These are phyloP conservation scores for Astragalus membranaceus DNA, from an alignment of 306 rosid genomes.

Conservation along the genomic window DNA sequence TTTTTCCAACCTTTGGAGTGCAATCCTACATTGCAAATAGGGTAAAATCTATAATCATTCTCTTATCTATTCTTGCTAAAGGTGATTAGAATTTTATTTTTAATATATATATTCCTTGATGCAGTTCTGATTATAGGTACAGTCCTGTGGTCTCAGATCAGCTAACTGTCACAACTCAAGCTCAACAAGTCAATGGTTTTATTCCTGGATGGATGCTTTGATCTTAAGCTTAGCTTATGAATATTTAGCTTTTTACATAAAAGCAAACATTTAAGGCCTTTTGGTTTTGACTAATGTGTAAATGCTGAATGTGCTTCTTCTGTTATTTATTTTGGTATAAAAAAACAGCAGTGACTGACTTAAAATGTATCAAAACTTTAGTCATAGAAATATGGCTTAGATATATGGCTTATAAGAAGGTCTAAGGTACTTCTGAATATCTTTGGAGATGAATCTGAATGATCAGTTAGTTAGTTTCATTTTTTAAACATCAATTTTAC, in stretches of 20 bases:
- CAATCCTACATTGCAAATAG: constrained; percentile 73
- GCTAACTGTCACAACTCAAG: constrained; percentile 51
- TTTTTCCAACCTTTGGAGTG: constrained; percentile 81
- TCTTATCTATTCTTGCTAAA: constrained; percentile 44
- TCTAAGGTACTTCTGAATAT: constrained; percentile 39
- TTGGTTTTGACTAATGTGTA: constrained; percentile 30
- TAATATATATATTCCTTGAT: not conserved
- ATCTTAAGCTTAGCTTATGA: constrained; percentile 1
- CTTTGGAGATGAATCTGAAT: constrained; percentile 6
- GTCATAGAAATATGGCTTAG: constrained; percentile 5
- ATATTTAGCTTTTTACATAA: constrained; percentile 13
- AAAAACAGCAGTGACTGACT: constrained; percentile 37
- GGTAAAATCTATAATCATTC: constrained; percentile 46
- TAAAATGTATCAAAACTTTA: constrained; percentile 14
- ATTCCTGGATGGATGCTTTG: constrained; percentile 95
- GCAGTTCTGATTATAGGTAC: constrained; percentile 49
- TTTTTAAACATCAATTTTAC: not conserved
- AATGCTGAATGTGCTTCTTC: constrained; percentile 33
- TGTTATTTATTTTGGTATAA: constrained; percentile 33
- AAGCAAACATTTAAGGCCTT: not conserved
- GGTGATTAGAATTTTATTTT: not conserved
- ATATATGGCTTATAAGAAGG: constrained; percentile 26
- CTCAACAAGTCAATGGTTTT: constrained; percentile 70
- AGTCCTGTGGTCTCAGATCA: constrained; percentile 48
- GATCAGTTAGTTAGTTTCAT: not conserved